These are phyloP conservation scores for Irpex lacteus DNA, from an alignment of 1,284 basidiomycete species.

Conservation along the genomic window DNA sequence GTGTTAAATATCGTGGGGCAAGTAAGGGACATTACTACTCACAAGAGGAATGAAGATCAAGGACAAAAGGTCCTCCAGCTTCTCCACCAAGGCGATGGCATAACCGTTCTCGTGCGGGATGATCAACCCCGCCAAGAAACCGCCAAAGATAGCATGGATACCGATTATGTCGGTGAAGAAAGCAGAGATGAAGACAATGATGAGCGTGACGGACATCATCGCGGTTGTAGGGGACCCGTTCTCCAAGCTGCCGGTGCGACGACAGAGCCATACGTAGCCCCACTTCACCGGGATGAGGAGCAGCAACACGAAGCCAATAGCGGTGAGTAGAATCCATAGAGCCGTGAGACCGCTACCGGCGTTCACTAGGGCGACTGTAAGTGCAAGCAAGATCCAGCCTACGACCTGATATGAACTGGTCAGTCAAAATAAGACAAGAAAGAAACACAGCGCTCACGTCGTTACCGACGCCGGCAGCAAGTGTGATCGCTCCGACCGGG, in stretches of 20 bases:
- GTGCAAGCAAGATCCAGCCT: conserved; percentile 47
- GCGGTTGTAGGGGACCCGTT: conserved; percentile 68
- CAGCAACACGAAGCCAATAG: conserved; percentile 53
- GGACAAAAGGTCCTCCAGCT: conserved; percentile 75
- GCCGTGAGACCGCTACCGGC: conserved; percentile 50
- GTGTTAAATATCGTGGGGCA: neutral
- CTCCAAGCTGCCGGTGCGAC: conserved; percentile 73
- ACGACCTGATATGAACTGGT: conserved; percentile 33
- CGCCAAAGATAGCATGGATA: conserved; percentile 66
- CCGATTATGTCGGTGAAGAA: conserved; percentile 91
- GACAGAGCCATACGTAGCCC: conserved; percentile 66
- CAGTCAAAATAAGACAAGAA: neutral
- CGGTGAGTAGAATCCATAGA: conserved; percentile 61
- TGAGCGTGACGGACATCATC: conserved; percentile 79
- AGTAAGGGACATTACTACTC: conserved; percentile 24
- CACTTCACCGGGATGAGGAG: conserved; percentile 67
- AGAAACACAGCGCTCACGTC: conserved; percentile 32
- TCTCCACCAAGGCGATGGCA: conserved; percentile 73
- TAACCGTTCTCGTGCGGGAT: conserved; percentile 88
- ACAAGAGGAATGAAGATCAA: conserved; percentile 83
- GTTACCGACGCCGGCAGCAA: conserved; percentile 72
- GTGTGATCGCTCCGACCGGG: conserved; percentile 63
- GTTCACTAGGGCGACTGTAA: conserved; percentile 64
- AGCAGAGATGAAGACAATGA: conserved; percentile 75
- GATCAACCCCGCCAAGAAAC: conserved; percentile 86